Evolutionary conservation across 306 rosid species (phyloP).

Genomic region (Dryas octopetala): DNA sequence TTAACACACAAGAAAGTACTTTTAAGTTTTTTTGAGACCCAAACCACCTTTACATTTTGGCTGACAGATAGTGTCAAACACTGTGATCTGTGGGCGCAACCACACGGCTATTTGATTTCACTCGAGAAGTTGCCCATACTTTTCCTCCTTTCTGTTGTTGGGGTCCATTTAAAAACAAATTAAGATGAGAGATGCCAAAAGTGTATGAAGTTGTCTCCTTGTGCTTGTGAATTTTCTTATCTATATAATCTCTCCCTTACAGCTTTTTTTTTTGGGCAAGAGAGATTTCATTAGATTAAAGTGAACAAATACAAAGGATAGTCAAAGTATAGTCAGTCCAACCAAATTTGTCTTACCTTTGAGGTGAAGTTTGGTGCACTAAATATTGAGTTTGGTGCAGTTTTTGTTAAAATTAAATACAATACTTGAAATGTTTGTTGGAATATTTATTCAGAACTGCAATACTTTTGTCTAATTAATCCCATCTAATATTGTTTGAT

Average conservation of each 20-base stretch:
- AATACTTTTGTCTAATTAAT: too few relatives aligned
- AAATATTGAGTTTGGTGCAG: not conserved
- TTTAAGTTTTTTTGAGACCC: not conserved
- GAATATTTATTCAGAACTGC: not conserved
- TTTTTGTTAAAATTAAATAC: too few relatives aligned
- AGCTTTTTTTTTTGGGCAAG: too few relatives aligned
- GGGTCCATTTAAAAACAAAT: conserved; percentile 7
- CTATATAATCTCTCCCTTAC: too few relatives aligned
- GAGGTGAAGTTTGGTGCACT: too few relatives aligned
- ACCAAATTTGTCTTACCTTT: too few relatives aligned
- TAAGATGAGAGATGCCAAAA: conserved; percentile 6
- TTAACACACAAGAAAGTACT: conserved; percentile 14
- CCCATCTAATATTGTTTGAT: too few relatives aligned
- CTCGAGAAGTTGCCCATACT: not conserved
- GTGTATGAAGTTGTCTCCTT: not conserved
- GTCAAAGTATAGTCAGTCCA: too few relatives aligned
- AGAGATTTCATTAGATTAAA: too few relatives aligned
- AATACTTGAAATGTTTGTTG: not conserved
- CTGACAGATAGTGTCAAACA: too few relatives aligned
- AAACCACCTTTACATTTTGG: too few relatives aligned
- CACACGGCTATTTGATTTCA: conserved; percentile 31
- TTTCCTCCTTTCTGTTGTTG: conserved; percentile 11
- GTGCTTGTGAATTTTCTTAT: not conserved
- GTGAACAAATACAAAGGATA: too few relatives aligned
- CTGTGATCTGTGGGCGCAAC: conserved; percentile 41